Evolutionary conservation across 2,329 filamentous ascomycete genomes (phyloP), one percentile per base, ranked within the genome.

Genomic region (Teratosphaeria viscida): DNA sequence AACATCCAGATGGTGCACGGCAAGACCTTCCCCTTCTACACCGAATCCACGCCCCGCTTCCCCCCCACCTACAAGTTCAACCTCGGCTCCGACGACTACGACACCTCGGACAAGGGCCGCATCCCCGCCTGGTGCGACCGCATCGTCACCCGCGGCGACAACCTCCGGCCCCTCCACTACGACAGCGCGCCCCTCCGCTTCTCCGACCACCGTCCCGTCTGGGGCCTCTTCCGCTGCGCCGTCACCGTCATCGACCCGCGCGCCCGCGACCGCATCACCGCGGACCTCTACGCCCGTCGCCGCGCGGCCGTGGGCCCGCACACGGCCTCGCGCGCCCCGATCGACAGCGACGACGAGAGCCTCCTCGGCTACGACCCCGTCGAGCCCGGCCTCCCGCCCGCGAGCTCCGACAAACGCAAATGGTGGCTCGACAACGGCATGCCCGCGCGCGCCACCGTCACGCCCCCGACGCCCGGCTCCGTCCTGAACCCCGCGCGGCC

Each of bases 101-200:
- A 99, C 73, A 92, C 88, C 10, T 96, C 92, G 55, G 92, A 97
- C 69, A 99, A 99, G 73, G 85, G 87, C 58, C 86, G 94, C 16
- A 96, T 97, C 63, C 94, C 94, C 2, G 94, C 94, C 0, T 99
- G 94, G 94, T 96, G 92, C 62, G 94, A 99, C 74, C 88, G 94
- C 43, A 88, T 99, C 54, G 77, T 99, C 8, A 87, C 89, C 61
- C 95, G 92, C 75, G 94, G 94, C 7, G 78, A 83, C 61, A 92
- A 90, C 66, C 81, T 99, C 39, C 85, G 86, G 52, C 94, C 97
- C 71, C 78, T 88, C 11, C 82, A 88, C 35, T 99, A 99, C 74
- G 84, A 89, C 68, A 87, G 84, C 57, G 91, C 92, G 3, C 86
- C 90, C 34, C 78, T 99, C 39, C 84, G 82, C 12, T 96, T 97